Evolutionary conservation across 768 basidiomycete species (phyloP), one percentile per base, ranked within the genome.

Genomic region (Lenzites betulinus): DNA sequence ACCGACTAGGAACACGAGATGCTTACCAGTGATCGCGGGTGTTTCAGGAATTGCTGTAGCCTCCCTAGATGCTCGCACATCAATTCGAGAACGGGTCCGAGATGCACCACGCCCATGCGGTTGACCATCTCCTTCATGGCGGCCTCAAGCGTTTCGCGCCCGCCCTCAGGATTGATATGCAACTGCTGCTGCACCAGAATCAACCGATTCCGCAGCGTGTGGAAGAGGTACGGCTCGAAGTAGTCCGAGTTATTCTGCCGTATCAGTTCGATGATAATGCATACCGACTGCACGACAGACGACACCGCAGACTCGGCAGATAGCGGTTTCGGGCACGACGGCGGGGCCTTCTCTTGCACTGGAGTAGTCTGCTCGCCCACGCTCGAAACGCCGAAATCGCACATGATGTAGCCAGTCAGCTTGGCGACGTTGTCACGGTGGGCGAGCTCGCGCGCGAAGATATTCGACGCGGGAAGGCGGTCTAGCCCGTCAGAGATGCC

Each of bases 231-330:
- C 5, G 95, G 96, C 75, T 99, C 97, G 70, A 97, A 95, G 71
- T 95, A 98, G 73, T 99, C 96, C 39, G 95, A 96, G 73, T 98
- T 98, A 74, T 98, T 98, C 72, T 98, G 95, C 53, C 95, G 85
- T 65, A 98, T 97, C 41, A 97, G 82, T 71, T 98, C 96, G 64
- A 95, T 90, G 61, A 98, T 80, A 68, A 98, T 87, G 43, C 89
- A 88, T 66, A 95, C 90, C 12, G 92, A 88, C 64, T 94, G 86
- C 26, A 90, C 81, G 54, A 98, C 87, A 7, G 93, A 92, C 12
- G 95, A 97, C 1, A 83, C 81, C 8, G 83, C 74, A 65, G 68
- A 86, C 77, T 75, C 87, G 67, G 68, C 64, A 9, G 42, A 54
- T 18, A 46, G 35, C 16, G 36, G 54, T n/a, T 39, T 61, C 43